Evolutionary conservation across 768 basidiomycete genomes (phyloP).

Genomic region (Cystofilobasidium bisporidii): DNA sequence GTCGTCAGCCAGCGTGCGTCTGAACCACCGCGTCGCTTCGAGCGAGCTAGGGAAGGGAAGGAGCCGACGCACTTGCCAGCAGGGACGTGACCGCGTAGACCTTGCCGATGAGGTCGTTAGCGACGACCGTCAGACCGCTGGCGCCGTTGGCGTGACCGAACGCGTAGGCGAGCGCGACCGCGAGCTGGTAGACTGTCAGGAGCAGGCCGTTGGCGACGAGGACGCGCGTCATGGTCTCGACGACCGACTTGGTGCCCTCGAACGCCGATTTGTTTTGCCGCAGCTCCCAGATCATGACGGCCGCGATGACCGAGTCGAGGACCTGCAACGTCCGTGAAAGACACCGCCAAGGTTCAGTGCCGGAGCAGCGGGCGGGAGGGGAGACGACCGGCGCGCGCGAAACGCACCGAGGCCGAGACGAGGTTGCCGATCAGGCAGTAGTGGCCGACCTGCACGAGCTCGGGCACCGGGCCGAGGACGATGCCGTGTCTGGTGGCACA

Average conservation of each 20-base stretch:
- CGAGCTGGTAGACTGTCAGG: conserved; percentile 81
- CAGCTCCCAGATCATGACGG: conserved; percentile 5
- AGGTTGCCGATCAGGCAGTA: background rate
- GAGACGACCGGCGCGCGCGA: too few species aligned
- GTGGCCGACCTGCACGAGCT: background rate
- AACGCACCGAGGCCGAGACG: conserved; percentile 4
- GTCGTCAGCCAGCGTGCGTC: background rate
- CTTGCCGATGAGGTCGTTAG: conserved; percentile 8
- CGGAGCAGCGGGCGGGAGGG: too few species aligned
- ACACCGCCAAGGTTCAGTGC: too few species aligned
- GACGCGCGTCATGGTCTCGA: conserved; percentile 77
- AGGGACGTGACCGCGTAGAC: background rate
- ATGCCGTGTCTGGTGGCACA: background rate
- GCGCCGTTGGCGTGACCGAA: conserved; percentile 88
- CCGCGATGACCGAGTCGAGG: conserved; percentile 7
- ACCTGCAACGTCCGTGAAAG: too few species aligned
- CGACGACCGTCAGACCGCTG: conserved; percentile 33
- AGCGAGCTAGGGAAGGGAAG: too few species aligned
- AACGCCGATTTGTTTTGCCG: background rate
- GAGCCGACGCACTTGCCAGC: background rate
- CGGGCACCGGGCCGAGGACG: background rate
- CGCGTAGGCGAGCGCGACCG: conserved; percentile 84
- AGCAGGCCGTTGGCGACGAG: conserved; percentile 87
- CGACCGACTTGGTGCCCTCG: conserved; percentile 42
- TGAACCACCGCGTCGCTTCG: too few species aligned